Percentiles rank a stretch among this genome's conserved stretches.
phyloP scores from a whole-genome alignment of 768 basidiomycete species.

The Dacryopinax primogenitus region DNA sequence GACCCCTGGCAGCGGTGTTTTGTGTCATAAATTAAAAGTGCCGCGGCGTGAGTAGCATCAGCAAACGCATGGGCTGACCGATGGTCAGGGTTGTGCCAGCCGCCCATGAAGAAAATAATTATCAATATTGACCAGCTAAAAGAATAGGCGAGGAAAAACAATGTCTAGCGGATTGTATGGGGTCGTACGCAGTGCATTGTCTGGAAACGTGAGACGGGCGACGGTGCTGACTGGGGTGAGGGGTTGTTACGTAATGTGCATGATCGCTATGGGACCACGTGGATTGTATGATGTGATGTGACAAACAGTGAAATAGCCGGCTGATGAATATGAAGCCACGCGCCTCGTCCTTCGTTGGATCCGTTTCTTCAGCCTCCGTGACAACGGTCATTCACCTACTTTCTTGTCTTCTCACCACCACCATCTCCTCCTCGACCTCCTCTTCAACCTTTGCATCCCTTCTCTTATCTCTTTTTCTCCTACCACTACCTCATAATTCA shows the following conservation, averaged over 20 bases:
- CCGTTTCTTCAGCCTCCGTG: conserved; percentile 4
- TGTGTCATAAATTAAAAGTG: too few relatives aligned
- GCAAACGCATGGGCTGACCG: too few relatives aligned
- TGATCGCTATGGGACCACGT: not conserved
- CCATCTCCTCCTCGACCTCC: not conserved
- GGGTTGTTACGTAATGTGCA: not conserved
- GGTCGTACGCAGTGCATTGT: conserved; percentile 7
- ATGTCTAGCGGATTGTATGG: too few relatives aligned
- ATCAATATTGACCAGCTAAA: too few relatives aligned
- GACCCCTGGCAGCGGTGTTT: too few relatives aligned
- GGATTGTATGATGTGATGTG: not conserved
- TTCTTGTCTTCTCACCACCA: not conserved
- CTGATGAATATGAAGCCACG: too few relatives aligned
- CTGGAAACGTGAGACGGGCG: not conserved
- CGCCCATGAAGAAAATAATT: too few relatives aligned
- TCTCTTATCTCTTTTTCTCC: not conserved
- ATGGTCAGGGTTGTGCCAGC: too few relatives aligned
- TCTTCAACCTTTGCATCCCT: not conserved
- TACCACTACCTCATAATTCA: not conserved
- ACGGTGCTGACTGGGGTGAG: not conserved
- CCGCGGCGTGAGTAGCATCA: too few relatives aligned
- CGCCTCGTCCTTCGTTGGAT: not conserved
- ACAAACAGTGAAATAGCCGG: too few relatives aligned
- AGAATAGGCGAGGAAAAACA: too few relatives aligned
- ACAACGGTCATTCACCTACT: not conserved